Percentiles rank a stretch among this genome's conserved stretches.
These are phyloP conservation scores for Dactylonectria estremocensis DNA, from an alignment of 2,329 filamentous ascomycete genomes.

Conservation along the genomic window DNA sequence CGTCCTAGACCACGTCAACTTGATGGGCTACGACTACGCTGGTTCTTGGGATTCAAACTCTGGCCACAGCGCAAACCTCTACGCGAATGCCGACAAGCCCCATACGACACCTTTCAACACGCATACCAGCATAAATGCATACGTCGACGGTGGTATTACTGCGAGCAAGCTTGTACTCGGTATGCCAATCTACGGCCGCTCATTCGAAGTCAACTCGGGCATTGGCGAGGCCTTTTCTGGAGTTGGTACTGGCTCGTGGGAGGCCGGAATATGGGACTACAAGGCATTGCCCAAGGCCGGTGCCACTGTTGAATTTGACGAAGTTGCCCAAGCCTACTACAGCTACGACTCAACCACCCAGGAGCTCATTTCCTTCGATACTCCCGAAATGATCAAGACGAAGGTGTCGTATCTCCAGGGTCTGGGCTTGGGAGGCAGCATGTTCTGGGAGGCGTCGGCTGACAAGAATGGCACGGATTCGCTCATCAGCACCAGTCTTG, in stretches of 20 bases:
- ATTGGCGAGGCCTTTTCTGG: slow-evolving; percentile 76
- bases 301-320: slow-evolving; percentile 71
- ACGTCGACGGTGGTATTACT: slow-evolving; percentile 74
- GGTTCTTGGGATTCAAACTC: slow-evolving; percentile 77
- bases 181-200: slow-evolving; percentile 73
- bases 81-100: slow-evolving; percentile 67
- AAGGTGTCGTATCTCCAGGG: slow-evolving; percentile 78
- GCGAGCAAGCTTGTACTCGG: slow-evolving; percentile 80
- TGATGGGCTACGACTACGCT: slow-evolving; percentile 86
- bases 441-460: slow-evolving; percentile 89
- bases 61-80: slow-evolving; percentile 83
- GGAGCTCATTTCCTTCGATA: slow-evolving; percentile 82
- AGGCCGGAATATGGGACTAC: slow-evolving; percentile 85
- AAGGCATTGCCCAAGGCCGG: slow-evolving; percentile 79
- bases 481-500: slow-evolving; percentile 68
- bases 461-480: slow-evolving; percentile 74
- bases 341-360: slow-evolving; percentile 74
- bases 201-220: slow-evolving; percentile 66
- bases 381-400: slow-evolving; percentile 67
- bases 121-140: slow-evolving; percentile 75
- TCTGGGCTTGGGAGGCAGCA: slow-evolving; percentile 78
- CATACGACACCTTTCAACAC: slow-evolving; percentile 79
- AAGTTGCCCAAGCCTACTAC: slow-evolving; percentile 74
- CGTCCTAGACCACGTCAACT: slow-evolving; percentile 70
- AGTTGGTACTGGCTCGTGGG: slow-evolving; percentile 78